Evolutionary conservation across 495 filamentous ascomycete genomes (phyloP).

Genomic region (Penicillium cinerascens): DNA sequence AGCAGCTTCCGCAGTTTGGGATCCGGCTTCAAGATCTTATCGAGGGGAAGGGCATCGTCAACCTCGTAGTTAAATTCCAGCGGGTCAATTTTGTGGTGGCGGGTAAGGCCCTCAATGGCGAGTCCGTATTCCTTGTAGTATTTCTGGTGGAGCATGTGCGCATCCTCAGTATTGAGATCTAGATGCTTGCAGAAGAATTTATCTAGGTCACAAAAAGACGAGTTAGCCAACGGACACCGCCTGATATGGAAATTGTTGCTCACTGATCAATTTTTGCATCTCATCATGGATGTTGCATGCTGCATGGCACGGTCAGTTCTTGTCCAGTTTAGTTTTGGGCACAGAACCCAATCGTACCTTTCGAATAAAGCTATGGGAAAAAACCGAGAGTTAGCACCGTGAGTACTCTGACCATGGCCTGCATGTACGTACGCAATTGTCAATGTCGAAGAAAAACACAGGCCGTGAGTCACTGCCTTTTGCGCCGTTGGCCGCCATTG

Average conservation of each 20-base stretch:
- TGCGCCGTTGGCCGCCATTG: constrained; percentile 24
- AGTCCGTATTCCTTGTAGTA: constrained; percentile 97
- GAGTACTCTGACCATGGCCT: neutral
- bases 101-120: constrained; percentile 91
- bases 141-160: constrained; percentile 73
- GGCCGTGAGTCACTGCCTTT: constrained; percentile 43
- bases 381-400: constrained; percentile 11
- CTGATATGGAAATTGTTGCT: constrained; percentile 4
- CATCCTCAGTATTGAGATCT: constrained; percentile 66
- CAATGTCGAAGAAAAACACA: constrained; percentile 90
- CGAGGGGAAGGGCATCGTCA: constrained; percentile 91
- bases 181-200: constrained; percentile 79
- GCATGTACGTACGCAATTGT: constrained; percentile 74
- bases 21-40: constrained; percentile 74
- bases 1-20: constrained; percentile 71
- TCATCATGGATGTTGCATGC: constrained; percentile 67
- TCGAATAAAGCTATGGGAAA: constrained; percentile 48
- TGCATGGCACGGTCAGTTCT: constrained; percentile 27
- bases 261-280: constrained; percentile 66
- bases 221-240: neutral
- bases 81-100: constrained; percentile 92
- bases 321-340: neutral
- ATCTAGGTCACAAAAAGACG: constrained; percentile 39
- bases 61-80: constrained; percentile 92
- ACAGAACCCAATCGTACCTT: constrained; percentile 31